These are phyloP conservation scores for Climacium dendroides DNA, from an alignment of 225 moss, liverwort and hornwort species.

Conservation along the genomic window DNA sequence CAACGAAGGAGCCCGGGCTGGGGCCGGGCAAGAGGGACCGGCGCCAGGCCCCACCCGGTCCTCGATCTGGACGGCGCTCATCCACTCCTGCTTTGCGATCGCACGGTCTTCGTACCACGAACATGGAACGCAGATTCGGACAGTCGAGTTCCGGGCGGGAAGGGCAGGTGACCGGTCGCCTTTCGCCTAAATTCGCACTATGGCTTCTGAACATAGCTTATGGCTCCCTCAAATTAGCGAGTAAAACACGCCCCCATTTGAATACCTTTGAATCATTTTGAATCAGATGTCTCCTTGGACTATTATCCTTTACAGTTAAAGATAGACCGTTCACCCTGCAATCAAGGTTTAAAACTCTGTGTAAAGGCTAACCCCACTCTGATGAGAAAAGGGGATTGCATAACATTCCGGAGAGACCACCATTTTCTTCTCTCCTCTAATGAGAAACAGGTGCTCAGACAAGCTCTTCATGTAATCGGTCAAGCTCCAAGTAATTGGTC, in stretches of 20 bases:
- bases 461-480: no score
- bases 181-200: background rate
- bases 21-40: background rate
- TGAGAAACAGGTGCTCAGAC: no score
- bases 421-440: no score
- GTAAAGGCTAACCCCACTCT: no score
- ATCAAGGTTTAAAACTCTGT: background rate
- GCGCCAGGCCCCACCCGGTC: background rate
- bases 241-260: background rate
- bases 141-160: constrained; percentile 4
- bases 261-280: background rate
- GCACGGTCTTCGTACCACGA: constrained; percentile 6
- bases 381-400: background rate
- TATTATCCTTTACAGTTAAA: background rate
- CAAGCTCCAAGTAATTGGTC: background rate
- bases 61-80: background rate
- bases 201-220: background rate
- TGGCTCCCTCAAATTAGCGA: background rate
- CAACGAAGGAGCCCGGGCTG: background rate
- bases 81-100: background rate
- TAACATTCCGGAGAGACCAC: background rate
- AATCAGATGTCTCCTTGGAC: background rate
- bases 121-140: constrained; percentile 4
- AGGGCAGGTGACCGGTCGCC: background rate
- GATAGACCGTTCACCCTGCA: background rate